Base-by-base conservation (phyloP, 1,139 yeast species). In the Blastobotrys illinoisensis region DNA sequence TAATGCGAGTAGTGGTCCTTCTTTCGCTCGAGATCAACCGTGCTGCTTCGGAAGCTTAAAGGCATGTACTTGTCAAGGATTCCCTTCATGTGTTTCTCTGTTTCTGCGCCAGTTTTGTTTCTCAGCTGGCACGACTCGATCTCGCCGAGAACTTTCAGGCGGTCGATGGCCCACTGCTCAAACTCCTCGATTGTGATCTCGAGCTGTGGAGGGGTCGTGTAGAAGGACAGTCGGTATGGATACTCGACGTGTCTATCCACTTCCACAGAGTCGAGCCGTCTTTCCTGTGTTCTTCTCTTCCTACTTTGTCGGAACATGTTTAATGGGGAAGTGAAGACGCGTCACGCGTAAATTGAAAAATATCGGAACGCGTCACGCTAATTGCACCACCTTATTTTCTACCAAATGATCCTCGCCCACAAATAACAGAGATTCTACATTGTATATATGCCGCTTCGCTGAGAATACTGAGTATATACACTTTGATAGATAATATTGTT, bases 1-100 rank as follows among this genome's bases (percentile, higher is more conserved):
- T 76, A 93, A 71, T 93, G 99, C 14, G 96, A 87, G 68, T 88
- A 90, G 66, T 89, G 93, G 70, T 93, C 99, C 68, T 91, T 93
- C 61, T 80, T 80, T 60, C 96, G 79, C 67, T 89, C 95, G 46
- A 69, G 58, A 13, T 64, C 68, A 14, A 57, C 44, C 49, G 55
- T 46, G 7, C 55, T 24, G 13, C 28, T 52, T 9, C 24, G 44
- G 13, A 71, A 58, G 47, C 78, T 73, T 64, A 89, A 73, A 0
- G 97, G 97, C 60, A 93, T 70, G 52, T 75, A 74, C 62, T 86
- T 81, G 53, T 78, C 76, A 46, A 93, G 67, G 54, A 86, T 68
- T 1, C 95, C 95, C 60, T 80, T 82, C 62, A 93, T 73, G 11
- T 80, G 73, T 9, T 73, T 67, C 62, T 86, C 93, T 48, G 82